Evolutionary conservation across 2,329 filamentous ascomycete genomes (phyloP), one percentile per base, ranked within the genome.

Genomic region (Sporothrix pseudoabietina): DNA sequence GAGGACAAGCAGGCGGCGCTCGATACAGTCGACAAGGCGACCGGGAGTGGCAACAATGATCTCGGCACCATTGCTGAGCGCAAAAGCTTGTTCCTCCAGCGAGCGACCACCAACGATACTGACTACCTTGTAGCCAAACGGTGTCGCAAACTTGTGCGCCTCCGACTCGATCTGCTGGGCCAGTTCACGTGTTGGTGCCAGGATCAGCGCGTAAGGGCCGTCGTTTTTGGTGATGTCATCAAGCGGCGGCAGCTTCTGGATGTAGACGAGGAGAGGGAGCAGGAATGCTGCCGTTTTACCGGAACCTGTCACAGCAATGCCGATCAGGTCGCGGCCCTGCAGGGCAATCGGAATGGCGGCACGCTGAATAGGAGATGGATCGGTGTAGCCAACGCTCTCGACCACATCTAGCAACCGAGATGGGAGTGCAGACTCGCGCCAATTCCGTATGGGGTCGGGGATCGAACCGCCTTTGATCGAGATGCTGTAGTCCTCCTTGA

Each of bases 401-500:
- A 99, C 89, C 74, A 98, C 92, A 70, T 94, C 89, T 75, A 98
- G 87, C 70, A 99, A 83, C 1, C 89, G 87, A 74, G 88, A 87
- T 3, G 96, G 94, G 54, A 99, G 85, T 6, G 87, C 87, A 3
- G 94, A 97, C 82, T 99, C 96, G 65, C 88, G 80, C 96, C 96
- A 99, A 77, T 87, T 94, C 69, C 96, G 94, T 94, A 99, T 98
- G 0, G 96, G 96, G 78, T 98, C 95, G 0, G 96, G 96, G 72
- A 98, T 94, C 35, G 88, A 87, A 59, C 95, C 95, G 73, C 96
- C 96, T 82, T 97, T 98, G 9, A 94, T 98, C 55, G 91, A 87
- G 80, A 99, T 99, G 78, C 96, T 97, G 84, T 97, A 98, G 82
- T 99, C 94, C 82, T 98, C 96, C 83, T 98, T 99, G 89, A 99